A percentile compares a stretch with the other conserved stretches of the same genome.
Conservation (phyloP, 805 yeast species). For the Nakazawaea wickerhamii region DNA sequence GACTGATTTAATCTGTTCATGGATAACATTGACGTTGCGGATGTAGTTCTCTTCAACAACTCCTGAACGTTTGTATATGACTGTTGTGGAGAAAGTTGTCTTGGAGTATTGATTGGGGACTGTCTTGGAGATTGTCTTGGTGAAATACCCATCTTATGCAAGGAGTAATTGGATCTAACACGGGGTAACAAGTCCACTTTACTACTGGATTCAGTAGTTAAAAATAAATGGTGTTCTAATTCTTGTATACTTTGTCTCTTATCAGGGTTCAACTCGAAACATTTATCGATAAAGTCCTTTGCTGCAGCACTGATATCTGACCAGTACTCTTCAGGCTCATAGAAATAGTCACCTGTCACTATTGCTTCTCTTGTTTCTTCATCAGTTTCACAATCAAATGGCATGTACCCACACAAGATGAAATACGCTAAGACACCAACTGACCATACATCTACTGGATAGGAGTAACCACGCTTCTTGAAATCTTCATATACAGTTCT, state of each 20-base stretch:
- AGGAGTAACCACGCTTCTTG: slow-evolving; percentile 45
- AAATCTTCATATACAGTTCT: slow-evolving; percentile 29
- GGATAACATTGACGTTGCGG: slow-evolving; percentile 9
- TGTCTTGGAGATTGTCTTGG: slow-evolving; percentile 11
- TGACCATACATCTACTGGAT: slow-evolving; percentile 78
- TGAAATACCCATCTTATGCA: slow-evolving; percentile 11
- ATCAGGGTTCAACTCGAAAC: slow-evolving; percentile 48
- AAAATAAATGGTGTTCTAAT: slow-evolving; percentile 73
- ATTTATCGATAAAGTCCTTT: slow-evolving; percentile 56
- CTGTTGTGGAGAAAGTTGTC: slow-evolving; percentile 11
- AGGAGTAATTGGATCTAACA: slow-evolving; percentile 12
- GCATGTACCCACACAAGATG: slow-evolving; percentile 80
- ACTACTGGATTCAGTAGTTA: neutral
- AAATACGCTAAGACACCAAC: slow-evolving; percentile 74
- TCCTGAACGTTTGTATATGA: slow-evolving; percentile 10
- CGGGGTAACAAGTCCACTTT: slow-evolving; percentile 12
- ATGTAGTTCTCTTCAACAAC: slow-evolving; percentile 7
- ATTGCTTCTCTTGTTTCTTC: slow-evolving; percentile 80
- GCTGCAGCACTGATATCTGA: slow-evolving; percentile 62
- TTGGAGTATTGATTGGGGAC: slow-evolving; percentile 11
- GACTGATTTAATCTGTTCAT: slow-evolving; percentile 9
- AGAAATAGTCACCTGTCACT: slow-evolving; percentile 57
- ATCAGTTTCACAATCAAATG: slow-evolving; percentile 86
- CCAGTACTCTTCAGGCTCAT: slow-evolving; percentile 83
- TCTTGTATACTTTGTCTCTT: slow-evolving; percentile 54